Conservation (phyloP, 768 basidiomycete genomes). For the Exsudoporus frostii region DNA sequence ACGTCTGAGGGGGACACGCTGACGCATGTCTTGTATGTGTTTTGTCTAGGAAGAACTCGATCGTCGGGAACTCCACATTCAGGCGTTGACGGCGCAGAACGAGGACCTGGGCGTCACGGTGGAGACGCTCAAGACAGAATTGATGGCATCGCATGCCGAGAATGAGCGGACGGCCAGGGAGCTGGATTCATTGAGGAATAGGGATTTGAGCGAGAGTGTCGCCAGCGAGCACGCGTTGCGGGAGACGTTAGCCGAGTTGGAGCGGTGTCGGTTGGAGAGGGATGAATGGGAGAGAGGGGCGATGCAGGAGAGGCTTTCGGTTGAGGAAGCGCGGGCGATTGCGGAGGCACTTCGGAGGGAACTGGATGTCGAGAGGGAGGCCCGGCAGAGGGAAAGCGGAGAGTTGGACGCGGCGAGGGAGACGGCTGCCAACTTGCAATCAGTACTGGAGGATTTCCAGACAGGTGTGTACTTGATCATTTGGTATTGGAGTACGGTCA, state of each 20-base stretch:
- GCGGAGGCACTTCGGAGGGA: slow-evolving; percentile 58
- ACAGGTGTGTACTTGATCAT: slow-evolving; percentile 48
- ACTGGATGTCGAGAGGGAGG: slow-evolving; percentile 62
- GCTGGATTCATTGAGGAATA: slow-evolving; percentile 62
- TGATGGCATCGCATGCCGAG: slow-evolving; percentile 74
- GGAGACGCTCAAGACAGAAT: slow-evolving; percentile 77
- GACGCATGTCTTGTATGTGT: not conserved
- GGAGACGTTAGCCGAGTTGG: slow-evolving; percentile 82
- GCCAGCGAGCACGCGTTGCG: slow-evolving; percentile 77
- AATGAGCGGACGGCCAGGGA: slow-evolving; percentile 66
- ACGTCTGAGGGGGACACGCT: not conserved
- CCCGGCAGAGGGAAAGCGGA: slow-evolving; percentile 48
- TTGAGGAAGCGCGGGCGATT: slow-evolving; percentile 66
- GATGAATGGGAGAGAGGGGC: slow-evolving; percentile 66
- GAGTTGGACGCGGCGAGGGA: slow-evolving; percentile 68
- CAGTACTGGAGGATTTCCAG: slow-evolving; percentile 95
- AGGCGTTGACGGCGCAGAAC: slow-evolving; percentile 73
- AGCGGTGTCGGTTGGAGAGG: slow-evolving; percentile 79
- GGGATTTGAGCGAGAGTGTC: slow-evolving; percentile 63
- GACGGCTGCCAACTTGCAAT: slow-evolving; percentile 80
- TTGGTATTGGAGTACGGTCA: not conserved
- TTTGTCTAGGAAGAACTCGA: slow-evolving; percentile 91
- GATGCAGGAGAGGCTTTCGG: slow-evolving; percentile 62
- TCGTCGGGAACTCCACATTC: slow-evolving; percentile 80
- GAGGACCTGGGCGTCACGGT: slow-evolving; percentile 70